Base-by-base conservation (phyloP, 805 yeast species). In the Candida montana region DNA sequence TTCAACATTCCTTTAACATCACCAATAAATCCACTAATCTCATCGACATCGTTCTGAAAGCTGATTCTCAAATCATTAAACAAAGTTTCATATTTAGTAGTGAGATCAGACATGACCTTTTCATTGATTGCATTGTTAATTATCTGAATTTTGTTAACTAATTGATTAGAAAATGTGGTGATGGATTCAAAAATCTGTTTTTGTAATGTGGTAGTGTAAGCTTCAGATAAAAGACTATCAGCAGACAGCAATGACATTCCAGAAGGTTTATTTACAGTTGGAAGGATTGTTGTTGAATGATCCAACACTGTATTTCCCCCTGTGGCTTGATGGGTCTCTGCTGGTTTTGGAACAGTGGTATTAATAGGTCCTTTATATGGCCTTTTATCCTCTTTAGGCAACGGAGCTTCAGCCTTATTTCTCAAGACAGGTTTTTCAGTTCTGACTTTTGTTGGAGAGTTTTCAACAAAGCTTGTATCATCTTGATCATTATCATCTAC, bases 121-220 rank as follows among this genome's bases (percentile, higher is more conserved):
- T 57, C 53, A 40, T 64, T 67, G 42, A 67, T 47, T 42, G 65
- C 70, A 6, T 57, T 52, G 40, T 66, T 67, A 35, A 67, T 62
- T 6, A 67, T 51, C 4, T 54, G 50, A 31, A 67, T 59, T 46
- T 66, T 67, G 16, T 52, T 49, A 0, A 56, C 52, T 35, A 67
- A 45, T 29, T 63, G 65, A n/a, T 57, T 52, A 1, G 70, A 59
- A 45, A 67, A 67, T 4, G 44, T 40, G 4, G 51, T 44, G 16
- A 67, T 59, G 0, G 71, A 65, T 10, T 53, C 54, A 38, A 44
- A 54, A 7, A 67, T 67, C 42, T 67, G 69, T 16, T 57, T 53
- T 41, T 67, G 69, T 19, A 67, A 44, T 13, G 57, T 56, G 27
- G 57, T 55, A 2, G 72, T 65, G 32, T 65, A 63, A 2, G 64